Evolutionary conservation across 2,329 filamentous ascomycete species (phyloP), one percentile per base, ranked within the genome.

Genomic region (Penicillium olsonii): DNA sequence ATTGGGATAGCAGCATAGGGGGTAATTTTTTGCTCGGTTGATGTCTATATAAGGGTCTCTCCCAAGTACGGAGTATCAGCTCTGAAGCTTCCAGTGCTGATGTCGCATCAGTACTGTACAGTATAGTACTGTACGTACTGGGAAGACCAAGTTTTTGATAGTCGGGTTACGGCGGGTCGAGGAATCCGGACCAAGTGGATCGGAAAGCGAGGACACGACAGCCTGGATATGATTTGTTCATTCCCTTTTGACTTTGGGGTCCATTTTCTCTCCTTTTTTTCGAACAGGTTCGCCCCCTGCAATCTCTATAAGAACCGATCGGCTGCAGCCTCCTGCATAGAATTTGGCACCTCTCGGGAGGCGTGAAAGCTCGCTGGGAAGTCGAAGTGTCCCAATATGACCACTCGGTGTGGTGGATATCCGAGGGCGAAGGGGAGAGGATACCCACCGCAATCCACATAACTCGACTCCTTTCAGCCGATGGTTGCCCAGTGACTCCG

Each of bases 401-500:
- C 42, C 51, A 59, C 51, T 61, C 57, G 59, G 58, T 62, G 56
- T 55, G 27, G 54, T 47, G 46, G 40, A 45, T 50, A 57, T 42
- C 59, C 59, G 54, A 59, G 48, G 49, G 34, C 53, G 45, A 52
- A 51, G 48, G 45, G 50, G 52, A 33, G 35, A 35, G 37, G 31
- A 29, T 45, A 50, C 48, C 55, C 53, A 57, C 55, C 12, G 26
- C 5, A 11, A 26, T 33, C 47, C 53, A 53, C 48, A 34, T 45
- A 33, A 26, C 17, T 22, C 33, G 42, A 20, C 54, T 50, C 52
- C 57, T 52, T 58, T 56, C 49, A 52, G 31, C 53, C 50, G 54
- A 41, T 47, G 54, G 57, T 59, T 57, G 57, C 54, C 59, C 59
- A 61, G 57, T 62, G 42, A 59, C 40, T 48, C 49, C 38, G 43